A percentile compares a stretch with the other conserved stretches of the same genome.
phyloP scores from a whole-genome alignment of 2,329 filamentous ascomycete genomes.

The Beauveria bassiana region DNA sequence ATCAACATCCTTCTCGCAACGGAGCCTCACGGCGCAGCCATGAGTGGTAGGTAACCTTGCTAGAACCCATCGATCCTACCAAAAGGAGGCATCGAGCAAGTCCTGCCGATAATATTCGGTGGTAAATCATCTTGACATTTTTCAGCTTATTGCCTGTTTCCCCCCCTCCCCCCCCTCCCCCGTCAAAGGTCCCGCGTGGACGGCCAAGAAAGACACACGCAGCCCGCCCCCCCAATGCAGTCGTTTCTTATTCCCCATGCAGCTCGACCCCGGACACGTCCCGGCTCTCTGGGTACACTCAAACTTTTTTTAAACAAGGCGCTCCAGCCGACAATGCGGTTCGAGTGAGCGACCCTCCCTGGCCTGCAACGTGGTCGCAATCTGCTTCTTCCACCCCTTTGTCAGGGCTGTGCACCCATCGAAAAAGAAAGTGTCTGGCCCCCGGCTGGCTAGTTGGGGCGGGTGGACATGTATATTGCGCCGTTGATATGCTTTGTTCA shows the following conservation, averaged over 20 bases:
- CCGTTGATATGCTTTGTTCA: too few relatives aligned
- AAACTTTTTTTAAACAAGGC: not conserved
- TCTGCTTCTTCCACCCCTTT: not conserved
- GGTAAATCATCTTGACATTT: not conserved
- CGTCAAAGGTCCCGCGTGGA: not conserved
- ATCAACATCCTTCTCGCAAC: not conserved
- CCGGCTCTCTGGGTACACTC: not conserved
- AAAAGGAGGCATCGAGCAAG: not conserved
- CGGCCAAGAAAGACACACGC: not conserved
- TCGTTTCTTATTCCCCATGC: conserved; percentile 1
- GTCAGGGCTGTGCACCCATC: too few relatives aligned
- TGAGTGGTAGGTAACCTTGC: too few relatives aligned
- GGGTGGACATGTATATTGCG: not conserved
- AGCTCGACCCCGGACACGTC: not conserved
- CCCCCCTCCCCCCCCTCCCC: too few relatives aligned
- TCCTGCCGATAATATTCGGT: not conserved
- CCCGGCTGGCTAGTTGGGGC: not conserved
- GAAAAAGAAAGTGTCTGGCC: not conserved
- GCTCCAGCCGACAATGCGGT: not conserved
- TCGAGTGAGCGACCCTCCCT: too few relatives aligned
- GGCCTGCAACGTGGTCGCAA: not conserved
- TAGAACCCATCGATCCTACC: not conserved
- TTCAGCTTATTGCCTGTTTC: not conserved
- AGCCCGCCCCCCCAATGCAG: not conserved
- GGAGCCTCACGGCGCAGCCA: too few relatives aligned